A percentile compares a stretch with the other conserved stretches of the same genome.
Evolutionary conservation across 495 filamentous ascomycete genomes (phyloP).

Genomic region (Hyaloscypha finlandica): DNA sequence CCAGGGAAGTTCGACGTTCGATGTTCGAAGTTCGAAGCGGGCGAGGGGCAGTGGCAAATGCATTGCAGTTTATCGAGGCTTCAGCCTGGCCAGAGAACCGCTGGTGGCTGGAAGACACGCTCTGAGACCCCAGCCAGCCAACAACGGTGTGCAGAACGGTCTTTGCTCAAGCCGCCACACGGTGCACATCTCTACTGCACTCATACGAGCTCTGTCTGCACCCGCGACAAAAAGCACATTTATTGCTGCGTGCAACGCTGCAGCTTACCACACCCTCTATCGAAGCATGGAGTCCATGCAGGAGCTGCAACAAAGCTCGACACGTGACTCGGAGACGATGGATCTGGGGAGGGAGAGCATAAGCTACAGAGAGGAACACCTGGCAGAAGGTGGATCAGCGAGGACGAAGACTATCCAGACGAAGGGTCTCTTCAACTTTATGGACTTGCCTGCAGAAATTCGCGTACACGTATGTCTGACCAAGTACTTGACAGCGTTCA

Average conservation of each 20-base stretch:
- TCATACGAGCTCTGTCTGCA: background rate
- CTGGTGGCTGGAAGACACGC: background rate
- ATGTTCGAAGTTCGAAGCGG: no score
- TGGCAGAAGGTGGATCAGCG: background rate
- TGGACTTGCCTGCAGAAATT: slow-evolving; percentile 45
- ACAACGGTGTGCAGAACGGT: no score
- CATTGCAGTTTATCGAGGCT: background rate
- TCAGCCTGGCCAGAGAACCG: background rate
- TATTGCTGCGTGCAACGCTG: background rate
- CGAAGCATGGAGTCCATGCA: background rate
- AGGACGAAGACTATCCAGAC: slow-evolving; percentile 7
- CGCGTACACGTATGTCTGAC: slow-evolving; percentile 35
- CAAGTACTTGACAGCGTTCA: slow-evolving; percentile 24
- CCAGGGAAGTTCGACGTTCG: no score
- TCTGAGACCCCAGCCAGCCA: background rate
- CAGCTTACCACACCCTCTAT: background rate
- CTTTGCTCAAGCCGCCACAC: background rate
- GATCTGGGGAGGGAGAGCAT: background rate
- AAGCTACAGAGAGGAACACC: background rate
- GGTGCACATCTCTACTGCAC: background rate
- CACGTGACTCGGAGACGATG: background rate
- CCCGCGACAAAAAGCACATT: background rate
- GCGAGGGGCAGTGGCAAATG: no score
- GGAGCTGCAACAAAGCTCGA: background rate
- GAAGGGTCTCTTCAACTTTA: slow-evolving; percentile 31